A percentile compares a stretch with the other conserved stretches of the same genome.
Conservation (phyloP, 2,329 filamentous ascomycete genomes). For the Cercospora sp. region DNA sequence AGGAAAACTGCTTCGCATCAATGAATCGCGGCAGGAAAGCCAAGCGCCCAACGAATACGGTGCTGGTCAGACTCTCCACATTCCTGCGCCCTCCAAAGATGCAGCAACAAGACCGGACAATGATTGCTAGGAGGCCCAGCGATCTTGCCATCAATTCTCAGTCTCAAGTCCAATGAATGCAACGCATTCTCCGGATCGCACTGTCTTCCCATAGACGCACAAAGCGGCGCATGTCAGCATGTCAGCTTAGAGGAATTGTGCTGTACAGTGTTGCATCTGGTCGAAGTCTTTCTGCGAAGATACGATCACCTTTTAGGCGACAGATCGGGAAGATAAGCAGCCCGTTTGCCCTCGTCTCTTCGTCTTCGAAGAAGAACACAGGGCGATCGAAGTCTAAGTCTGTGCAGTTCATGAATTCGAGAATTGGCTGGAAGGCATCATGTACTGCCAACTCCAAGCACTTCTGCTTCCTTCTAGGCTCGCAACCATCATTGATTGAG, state of each 20-base stretch:
- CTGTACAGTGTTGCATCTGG: not conserved
- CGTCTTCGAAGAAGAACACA: not conserved
- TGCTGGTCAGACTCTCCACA: not conserved
- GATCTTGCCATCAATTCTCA: not conserved
- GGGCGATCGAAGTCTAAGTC: not conserved
- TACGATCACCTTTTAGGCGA: not conserved
- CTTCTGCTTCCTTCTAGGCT: not conserved
- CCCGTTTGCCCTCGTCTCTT: not conserved
- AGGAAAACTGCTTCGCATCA: not conserved
- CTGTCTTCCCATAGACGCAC: not conserved
- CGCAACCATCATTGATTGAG: not conserved
- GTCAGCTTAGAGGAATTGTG: not conserved
- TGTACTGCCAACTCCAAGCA: not conserved
- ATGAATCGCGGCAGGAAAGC: not conserved
- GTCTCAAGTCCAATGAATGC: not conserved
- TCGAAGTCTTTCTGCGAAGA: not conserved
- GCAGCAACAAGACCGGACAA: not conserved
- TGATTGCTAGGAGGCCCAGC: not conserved
- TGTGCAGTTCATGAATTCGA: not conserved
- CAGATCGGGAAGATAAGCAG: not conserved
- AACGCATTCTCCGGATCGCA: not conserved
- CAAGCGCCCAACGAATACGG: not conserved
- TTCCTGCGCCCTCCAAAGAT: too few relatives aligned
- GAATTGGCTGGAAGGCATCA: not conserved
- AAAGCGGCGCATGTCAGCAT: not conserved